Percentiles rank a stretch among this genome's conserved stretches.
These are phyloP conservation scores for Kurtzmaniella cleridarum DNA, from an alignment of 805 yeast genomes.

Conservation along the genomic window DNA sequence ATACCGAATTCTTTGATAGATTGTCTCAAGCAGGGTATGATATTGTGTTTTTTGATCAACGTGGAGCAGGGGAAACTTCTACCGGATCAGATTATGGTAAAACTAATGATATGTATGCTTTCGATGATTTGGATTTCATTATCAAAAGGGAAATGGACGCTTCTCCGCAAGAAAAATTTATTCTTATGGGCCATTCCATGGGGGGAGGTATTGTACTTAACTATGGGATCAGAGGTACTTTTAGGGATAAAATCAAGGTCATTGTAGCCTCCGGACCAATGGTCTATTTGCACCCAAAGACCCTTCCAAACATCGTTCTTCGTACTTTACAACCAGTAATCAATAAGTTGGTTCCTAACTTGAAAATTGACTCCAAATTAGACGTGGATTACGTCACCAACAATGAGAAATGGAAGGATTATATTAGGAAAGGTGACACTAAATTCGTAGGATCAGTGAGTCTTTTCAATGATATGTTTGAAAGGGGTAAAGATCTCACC, in stretches of 20 bases:
- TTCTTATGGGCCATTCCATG: slow-evolving; percentile 70
- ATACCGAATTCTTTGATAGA: slow-evolving; percentile 49
- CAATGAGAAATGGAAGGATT: slow-evolving; percentile 42
- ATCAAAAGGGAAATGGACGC: slow-evolving; percentile 38
- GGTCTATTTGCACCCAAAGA: slow-evolving; percentile 50
- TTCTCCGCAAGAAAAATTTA: slow-evolving; percentile 34
- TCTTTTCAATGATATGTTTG: slow-evolving; percentile 55
- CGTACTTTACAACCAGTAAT: slow-evolving; percentile 37
- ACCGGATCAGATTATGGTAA: slow-evolving; percentile 48
- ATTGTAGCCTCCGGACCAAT: slow-evolving; percentile 57
- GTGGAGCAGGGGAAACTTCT: slow-evolving; percentile 70
- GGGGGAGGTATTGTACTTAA: slow-evolving; percentile 72
- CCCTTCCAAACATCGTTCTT: slow-evolving; percentile 47
- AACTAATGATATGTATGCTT: slow-evolving; percentile 52
- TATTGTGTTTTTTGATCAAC: slow-evolving; percentile 63
- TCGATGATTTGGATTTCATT: slow-evolving; percentile 57
- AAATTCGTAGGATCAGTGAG: slow-evolving; percentile 50
- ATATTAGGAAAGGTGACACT: slow-evolving; percentile 31
- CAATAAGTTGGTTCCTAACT: slow-evolving; percentile 38
- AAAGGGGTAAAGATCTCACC: slow-evolving; percentile 52
- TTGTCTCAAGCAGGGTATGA: slow-evolving; percentile 54
- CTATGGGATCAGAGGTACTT: slow-evolving; percentile 54
- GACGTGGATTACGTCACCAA: slow-evolving; percentile 50
- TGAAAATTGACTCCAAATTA: slow-evolving; percentile 51
- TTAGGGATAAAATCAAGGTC: slow-evolving; percentile 40